Conservation (phyloP, 2,329 filamentous ascomycete species). For the Colletotrichum falcatum region DNA sequence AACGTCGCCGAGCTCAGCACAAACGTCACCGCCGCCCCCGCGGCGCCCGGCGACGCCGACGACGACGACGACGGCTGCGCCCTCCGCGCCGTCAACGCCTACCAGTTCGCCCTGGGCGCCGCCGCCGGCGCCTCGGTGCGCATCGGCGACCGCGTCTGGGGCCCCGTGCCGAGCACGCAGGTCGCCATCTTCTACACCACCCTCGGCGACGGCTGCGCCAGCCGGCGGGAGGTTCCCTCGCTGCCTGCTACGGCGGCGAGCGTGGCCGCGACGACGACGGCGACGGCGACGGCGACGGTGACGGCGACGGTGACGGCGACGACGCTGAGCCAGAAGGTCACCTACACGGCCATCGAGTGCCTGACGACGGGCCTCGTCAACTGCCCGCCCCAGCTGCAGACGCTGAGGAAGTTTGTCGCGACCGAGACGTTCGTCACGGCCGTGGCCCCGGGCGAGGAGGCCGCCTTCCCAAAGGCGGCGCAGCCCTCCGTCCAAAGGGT, state of each 20-base stretch:
- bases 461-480: conserved; percentile 51
- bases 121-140: conserved; percentile 64
- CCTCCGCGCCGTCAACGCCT: conserved; percentile 61
- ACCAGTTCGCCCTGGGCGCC: conserved; percentile 65
- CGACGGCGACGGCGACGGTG: conserved; percentile 30
- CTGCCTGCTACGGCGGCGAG: no score
- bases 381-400: conserved; percentile 64
- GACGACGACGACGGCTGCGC: conserved; percentile 56
- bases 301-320: conserved; percentile 52
- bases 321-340: conserved; percentile 45
- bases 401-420: conserved; percentile 53
- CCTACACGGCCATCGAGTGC: conserved; percentile 60
- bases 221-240: conserved; percentile 44
- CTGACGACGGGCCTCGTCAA: conserved; percentile 55
- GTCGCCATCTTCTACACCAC: conserved; percentile 67
- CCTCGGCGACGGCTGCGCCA: conserved; percentile 55
- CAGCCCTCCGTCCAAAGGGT: conserved; percentile 4
- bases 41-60: no score
- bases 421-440: conserved; percentile 56
- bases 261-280: conserved; percentile 6
- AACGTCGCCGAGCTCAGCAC: conserved; percentile 66
- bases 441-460: conserved; percentile 52
- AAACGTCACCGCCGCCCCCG: conserved; percentile 59
- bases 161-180: conserved; percentile 58
- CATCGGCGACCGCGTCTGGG: conserved; percentile 60